A percentile compares a stretch with the other conserved stretches of the same genome.
These are phyloP conservation scores for Phytopythium litorale DNA, from an alignment of 352 stramenopile species.

Conservation along the genomic window DNA sequence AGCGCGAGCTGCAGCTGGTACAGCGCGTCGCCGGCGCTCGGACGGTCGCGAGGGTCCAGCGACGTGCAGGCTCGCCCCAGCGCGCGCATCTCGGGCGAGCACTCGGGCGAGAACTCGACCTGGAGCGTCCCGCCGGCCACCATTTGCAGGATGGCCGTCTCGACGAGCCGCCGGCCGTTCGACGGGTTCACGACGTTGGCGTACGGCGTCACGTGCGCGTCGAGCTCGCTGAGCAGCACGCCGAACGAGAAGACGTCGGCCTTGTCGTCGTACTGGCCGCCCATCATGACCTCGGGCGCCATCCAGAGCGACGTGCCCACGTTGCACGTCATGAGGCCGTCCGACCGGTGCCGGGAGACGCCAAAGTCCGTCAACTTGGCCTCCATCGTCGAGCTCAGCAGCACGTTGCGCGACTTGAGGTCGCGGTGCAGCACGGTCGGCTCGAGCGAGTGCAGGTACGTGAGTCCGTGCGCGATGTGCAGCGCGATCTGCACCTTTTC, in stretches of 20 bases:
- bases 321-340: conserved; percentile 38
- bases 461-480: conserved; percentile 33
- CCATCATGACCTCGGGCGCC: conserved; percentile 50
- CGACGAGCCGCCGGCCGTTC: conserved; percentile 25
- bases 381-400: conserved; percentile 45
- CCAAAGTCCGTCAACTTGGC: conserved; percentile 42
- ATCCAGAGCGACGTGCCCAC: conserved; percentile 54
- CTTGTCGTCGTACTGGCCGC: conserved; percentile 36
- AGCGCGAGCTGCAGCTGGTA: conserved; percentile 28
- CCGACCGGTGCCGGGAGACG: conserved; percentile 25
- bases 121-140: conserved; percentile 24
- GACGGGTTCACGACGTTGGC: conserved; percentile 22
- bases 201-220: conserved; percentile 43
- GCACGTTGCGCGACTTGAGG: conserved; percentile 69
- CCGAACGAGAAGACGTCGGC: conserved; percentile 49
- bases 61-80: conserved; percentile 32
- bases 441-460: conserved; percentile 49
- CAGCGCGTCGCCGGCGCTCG: conserved; percentile 28
- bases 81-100: conserved; percentile 15
- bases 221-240: conserved; percentile 44
- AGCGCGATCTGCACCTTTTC: conserved; percentile 54
- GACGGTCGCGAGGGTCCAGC: conserved; percentile 26
- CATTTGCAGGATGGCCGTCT: conserved; percentile 39
- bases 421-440: conserved; percentile 48
- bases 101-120: conserved; percentile 33